phyloP scores from a whole-genome alignment of 768 basidiomycete species.

The Calocera cornea region DNA sequence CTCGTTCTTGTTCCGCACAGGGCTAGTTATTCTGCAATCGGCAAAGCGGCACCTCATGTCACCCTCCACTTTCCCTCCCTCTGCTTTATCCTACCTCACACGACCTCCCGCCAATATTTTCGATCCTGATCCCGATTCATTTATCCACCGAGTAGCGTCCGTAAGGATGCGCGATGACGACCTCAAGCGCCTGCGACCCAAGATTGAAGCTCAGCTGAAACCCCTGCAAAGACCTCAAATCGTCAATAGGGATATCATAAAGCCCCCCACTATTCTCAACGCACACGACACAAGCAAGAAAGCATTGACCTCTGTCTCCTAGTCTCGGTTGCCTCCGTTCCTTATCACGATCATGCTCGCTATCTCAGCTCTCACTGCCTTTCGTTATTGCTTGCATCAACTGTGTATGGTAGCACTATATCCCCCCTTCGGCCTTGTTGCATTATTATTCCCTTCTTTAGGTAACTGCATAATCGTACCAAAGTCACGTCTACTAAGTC shows the following conservation, averaged over 20 bases:
- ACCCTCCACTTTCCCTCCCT: background rate
- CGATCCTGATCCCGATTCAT: slow-evolving; percentile 10
- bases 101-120: slow-evolving; percentile 10
- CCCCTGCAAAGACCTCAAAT: background rate
- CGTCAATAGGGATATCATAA: slow-evolving; percentile 4
- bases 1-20: slow-evolving; percentile 60
- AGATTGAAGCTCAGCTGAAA: slow-evolving; percentile 11
- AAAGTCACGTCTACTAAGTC: no score
- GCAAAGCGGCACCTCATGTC: slow-evolving; percentile 1
- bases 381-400: background rate
- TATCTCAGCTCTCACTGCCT: background rate
- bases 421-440: no score
- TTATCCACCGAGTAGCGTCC: slow-evolving; percentile 6
- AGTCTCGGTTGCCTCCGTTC: background rate
- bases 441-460: no score
- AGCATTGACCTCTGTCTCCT: background rate
- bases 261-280: background rate
- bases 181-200: slow-evolving; percentile 9
- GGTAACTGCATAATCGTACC: no score
- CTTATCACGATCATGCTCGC: background rate
- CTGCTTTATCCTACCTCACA: slow-evolving; percentile 6
- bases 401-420: no score
- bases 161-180: slow-evolving; percentile 13
- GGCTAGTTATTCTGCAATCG: slow-evolving; percentile 42
- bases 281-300: background rate